These are phyloP conservation scores for Prinsepia uniflora DNA, from an alignment of 306 rosid genomes.

Conservation along the genomic window DNA sequence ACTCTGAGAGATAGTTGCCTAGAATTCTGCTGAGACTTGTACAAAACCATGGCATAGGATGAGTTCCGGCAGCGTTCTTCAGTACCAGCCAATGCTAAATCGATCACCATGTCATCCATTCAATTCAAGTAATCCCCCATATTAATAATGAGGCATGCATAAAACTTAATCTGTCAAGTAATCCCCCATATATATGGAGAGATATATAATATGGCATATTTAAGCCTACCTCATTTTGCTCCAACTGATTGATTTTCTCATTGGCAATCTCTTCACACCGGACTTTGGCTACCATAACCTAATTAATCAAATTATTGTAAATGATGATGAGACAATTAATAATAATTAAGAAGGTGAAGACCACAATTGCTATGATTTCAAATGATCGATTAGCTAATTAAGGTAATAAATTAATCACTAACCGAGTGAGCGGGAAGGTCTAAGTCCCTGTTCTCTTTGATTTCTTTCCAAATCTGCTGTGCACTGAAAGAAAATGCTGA, in stretches of 20 bases:
- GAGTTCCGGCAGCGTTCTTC: conserved; percentile 58
- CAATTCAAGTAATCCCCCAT: conserved; percentile 18
- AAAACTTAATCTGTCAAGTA: neutral
- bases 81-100: conserved; percentile 71
- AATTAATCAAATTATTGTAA: neutral
- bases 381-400: too few species aligned
- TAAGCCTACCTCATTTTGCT: conserved; percentile 49
- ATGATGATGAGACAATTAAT: too few species aligned
- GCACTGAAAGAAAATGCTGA: conserved; percentile 81
- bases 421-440: conserved; percentile 99
- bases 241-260: conserved; percentile 52
- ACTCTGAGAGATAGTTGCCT: conserved; percentile 62
- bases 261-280: conserved; percentile 87
- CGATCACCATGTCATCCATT: neutral
- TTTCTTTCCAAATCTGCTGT: conserved; percentile 81
- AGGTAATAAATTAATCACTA: conserved; percentile 17
- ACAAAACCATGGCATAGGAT: conserved; percentile 74
- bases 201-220: neutral
- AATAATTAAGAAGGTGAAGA: too few species aligned
- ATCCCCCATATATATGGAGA: too few species aligned
- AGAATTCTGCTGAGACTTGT: conserved; percentile 57
- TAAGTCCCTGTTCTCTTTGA: conserved; percentile 82
- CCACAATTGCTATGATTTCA: too few species aligned
- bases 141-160: neutral
- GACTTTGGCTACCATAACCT: conserved; percentile 89